Conservation (phyloP, 140 eudicot genomes). For the Cichorium intybus region DNA sequence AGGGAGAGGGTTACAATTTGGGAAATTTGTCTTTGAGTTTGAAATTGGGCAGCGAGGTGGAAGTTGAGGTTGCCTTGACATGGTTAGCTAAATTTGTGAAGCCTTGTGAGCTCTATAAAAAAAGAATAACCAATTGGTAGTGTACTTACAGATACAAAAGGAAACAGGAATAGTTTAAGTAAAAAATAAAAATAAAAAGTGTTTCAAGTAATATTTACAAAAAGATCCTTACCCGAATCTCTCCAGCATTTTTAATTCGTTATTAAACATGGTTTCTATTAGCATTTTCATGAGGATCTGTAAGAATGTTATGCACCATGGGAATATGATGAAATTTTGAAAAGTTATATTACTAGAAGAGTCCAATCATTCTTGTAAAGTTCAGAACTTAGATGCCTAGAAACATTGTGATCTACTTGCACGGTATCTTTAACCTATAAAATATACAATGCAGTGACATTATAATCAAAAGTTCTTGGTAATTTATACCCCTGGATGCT, state of each 20-base stretch:
- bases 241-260: constrained; percentile 90
- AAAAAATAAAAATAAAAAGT: no score
- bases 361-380: constrained; percentile 70
- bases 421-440: constrained; percentile 87
- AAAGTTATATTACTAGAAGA: constrained; percentile 58
- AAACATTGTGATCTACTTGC: constrained; percentile 91
- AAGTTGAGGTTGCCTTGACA: constrained; percentile 70
- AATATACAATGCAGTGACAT: not conserved
- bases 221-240: constrained; percentile 75
- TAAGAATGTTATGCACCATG: constrained; percentile 25
- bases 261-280: constrained; percentile 62
- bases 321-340: not conserved
- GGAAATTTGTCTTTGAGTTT: constrained; percentile 35
- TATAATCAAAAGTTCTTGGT: constrained; percentile 6
- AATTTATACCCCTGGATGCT: constrained; percentile 37
- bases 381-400: constrained; percentile 76
- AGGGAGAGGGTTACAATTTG: constrained; percentile 27
- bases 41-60: constrained; percentile 90
- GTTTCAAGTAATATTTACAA: constrained; percentile 2
- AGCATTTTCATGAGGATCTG: constrained; percentile 96
- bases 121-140: no score
- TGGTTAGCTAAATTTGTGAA: constrained; percentile 14
- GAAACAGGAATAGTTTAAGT: not conserved
- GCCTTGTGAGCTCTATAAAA: not conserved
- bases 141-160: no score